These are phyloP conservation scores for Eutypella sp. DNA, from an alignment of 2,329 filamentous ascomycete species.

Conservation along the genomic window DNA sequence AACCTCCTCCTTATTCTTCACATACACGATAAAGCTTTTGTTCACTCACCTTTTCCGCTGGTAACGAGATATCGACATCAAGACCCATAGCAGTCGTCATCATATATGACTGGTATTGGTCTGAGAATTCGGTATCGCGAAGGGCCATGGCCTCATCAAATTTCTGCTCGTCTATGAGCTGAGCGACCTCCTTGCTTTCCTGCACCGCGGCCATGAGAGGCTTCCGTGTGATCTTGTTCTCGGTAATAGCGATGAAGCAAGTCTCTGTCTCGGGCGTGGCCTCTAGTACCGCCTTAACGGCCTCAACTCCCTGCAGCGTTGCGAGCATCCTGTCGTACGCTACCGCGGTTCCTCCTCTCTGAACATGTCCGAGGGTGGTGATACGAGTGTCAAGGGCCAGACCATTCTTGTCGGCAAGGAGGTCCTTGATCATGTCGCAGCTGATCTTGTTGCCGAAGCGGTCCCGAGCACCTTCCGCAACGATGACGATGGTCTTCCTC, in stretches of 20 bases:
- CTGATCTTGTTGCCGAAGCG: conserved; percentile 78
- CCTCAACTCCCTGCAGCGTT: conserved; percentile 90
- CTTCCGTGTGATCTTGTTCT: conserved; percentile 95
- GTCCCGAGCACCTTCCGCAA: conserved; percentile 92
- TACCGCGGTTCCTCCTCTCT: conserved; percentile 86
- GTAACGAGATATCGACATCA: conserved; percentile 58
- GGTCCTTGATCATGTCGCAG: conserved; percentile 74
- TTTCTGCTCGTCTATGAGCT: conserved; percentile 76
- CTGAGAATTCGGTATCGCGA: conserved; percentile 87
- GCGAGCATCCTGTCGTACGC: conserved; percentile 92
- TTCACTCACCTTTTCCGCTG: conserved; percentile 60
- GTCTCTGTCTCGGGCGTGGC: conserved; percentile 85
- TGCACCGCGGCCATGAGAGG: conserved; percentile 84
- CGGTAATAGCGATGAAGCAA: conserved; percentile 91
- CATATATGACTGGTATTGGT: conserved; percentile 85
- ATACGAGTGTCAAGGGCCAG: conserved; percentile 87
- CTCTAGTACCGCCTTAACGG: conserved; percentile 85
- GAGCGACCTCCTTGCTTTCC: conserved; percentile 78
- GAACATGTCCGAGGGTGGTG: conserved; percentile 94
- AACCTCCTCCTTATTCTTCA: background rate
- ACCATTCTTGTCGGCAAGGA: conserved; percentile 72
- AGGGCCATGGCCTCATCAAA: conserved; percentile 84
- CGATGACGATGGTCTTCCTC: conserved; percentile 95
- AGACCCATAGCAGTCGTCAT: conserved; percentile 83
- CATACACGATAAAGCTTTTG: background rate